Base-by-base conservation (phyloP, 768 basidiomycete genomes). In the Phanerochaete carnosa region DNA sequence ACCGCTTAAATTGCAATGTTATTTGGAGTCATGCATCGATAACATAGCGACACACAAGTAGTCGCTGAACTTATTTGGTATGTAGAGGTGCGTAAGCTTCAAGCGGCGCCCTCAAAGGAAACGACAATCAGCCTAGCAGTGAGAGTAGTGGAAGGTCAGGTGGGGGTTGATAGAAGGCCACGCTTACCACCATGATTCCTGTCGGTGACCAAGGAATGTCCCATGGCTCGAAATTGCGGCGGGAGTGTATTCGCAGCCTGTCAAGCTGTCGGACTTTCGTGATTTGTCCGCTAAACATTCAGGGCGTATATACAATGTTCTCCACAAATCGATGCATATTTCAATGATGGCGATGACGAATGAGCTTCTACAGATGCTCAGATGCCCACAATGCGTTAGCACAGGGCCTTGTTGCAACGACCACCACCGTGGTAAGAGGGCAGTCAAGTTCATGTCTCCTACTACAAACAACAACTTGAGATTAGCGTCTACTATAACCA, bases 391-490 rank as follows among this genome's bases (percentile, higher is more conserved):
- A 43, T 43, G 11, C 19, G n/a, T 15, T 25, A 60, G 19, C 49
- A 52, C 13, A 7, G 4, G 25, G 30, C 19, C 6, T 22, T 35
- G 39, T 43, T 43, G 11, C 19, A 4, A 43, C 6, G 6, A 35
- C 7, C 6, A 8, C 7, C 30, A 68, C 65, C 49, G 30, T 6
- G 73, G 73, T 0, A 71, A 51, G 1, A 74, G 52, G 1, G 72
- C 71, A 11, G 73, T 68, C 3, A 73, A 63, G 50, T 74, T 72
- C 70, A 73, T 74, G 12, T 72, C 73, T 2, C 73, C 73, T n/a
- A 74, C 73, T 1, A 73, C 69, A 2, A 71, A 72, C 45, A 69
- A 71, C 8, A 71, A 72, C 25, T 71, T 70, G 22, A 72, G 61
- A 69, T 70, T 25, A 47, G 9, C 45, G 23, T n/a, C 11, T 19